Evolutionary conservation across 2,329 filamentous ascomycete genomes (phyloP), one percentile per base, ranked within the genome.

Genomic region (Fusarium poae): DNA sequence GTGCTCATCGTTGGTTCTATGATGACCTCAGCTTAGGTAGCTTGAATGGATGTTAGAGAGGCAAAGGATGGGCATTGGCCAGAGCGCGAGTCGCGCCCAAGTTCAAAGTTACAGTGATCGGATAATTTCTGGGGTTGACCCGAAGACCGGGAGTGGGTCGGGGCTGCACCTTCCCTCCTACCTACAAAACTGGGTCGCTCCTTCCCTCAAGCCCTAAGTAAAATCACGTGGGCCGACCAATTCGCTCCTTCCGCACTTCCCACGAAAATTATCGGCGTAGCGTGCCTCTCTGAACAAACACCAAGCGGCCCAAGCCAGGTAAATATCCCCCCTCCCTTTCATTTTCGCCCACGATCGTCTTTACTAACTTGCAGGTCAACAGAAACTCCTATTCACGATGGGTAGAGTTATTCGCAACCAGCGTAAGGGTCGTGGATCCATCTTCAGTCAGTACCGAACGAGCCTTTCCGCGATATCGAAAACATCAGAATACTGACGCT

Each of bases 381-480:
- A 75, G 70, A 74, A 76, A 76, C 77, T 67, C 67, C 57, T 75
- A 74, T 74, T 75, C 73, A 77, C 77, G 71, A 86, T 86, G 84
- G 84, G 84, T 84, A 82, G 84, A 82, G 84, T 86, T 78, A 89
- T 89, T 84, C 86, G 87, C 83, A 89, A 89, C 82, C 87, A 89
- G 86, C 83, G 85, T 79, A 87, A 87, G 82, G 85, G 85, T 78
- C 82, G 82, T 81, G 84, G 84, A 79, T 84, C 82, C 78, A 87
- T 87, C 77, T 87, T 87, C 84, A 86, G 81, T 82, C 79, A 82
- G 80, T 81, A 75, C 60, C 68, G 66, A 73, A 70, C 72, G 66
- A 71, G 62, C 61, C 70, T 61, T 34, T 58, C 65, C 68, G 64
- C 54, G 62, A 74, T 67, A 61, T 70, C 65, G 65, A 75, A 60